These are phyloP conservation scores for Pezicula neosporulosa DNA, from an alignment of 2,329 filamentous ascomycete species.

Conservation along the genomic window DNA sequence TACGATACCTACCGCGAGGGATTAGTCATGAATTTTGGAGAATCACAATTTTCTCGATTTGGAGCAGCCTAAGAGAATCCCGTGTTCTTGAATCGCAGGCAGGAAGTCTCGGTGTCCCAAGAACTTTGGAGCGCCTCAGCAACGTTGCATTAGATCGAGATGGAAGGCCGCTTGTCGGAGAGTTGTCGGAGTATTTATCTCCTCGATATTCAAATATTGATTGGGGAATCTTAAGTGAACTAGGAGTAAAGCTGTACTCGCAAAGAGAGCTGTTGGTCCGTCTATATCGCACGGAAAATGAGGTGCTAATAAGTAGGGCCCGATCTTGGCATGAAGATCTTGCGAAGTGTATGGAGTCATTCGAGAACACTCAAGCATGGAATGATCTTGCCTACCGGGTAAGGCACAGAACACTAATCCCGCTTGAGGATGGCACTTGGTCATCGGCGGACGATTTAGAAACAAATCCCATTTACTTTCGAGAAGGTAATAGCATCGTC, in stretches of 20 bases:
- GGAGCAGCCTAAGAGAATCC: not conserved
- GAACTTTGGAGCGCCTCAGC: not conserved
- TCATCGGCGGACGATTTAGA: not conserved
- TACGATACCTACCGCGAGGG: too few species aligned
- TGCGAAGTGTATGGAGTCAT: not conserved
- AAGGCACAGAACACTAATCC: not conserved
- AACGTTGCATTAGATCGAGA: not conserved
- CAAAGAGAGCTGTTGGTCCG: not conserved
- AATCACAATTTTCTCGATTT: not conserved
- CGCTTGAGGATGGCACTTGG: not conserved
- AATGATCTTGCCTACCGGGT: not conserved
- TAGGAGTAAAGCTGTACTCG: not conserved
- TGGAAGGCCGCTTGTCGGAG: not conserved
- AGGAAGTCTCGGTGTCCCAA: not conserved
- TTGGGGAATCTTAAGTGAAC: not conserved
- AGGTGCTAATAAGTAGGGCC: not conserved
- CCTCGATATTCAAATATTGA: not conserved
- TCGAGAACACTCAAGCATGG: not conserved
- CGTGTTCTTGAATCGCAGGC: not conserved
- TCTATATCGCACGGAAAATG: not conserved
- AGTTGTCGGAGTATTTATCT: not conserved
- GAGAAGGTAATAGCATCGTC: not conserved
- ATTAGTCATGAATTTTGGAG: not conserved
- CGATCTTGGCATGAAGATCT: not conserved
- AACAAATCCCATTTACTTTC: not conserved